phyloP scores from a whole-genome alignment of 768 basidiomycete genomes.

The Cytidiella melzeri region DNA sequence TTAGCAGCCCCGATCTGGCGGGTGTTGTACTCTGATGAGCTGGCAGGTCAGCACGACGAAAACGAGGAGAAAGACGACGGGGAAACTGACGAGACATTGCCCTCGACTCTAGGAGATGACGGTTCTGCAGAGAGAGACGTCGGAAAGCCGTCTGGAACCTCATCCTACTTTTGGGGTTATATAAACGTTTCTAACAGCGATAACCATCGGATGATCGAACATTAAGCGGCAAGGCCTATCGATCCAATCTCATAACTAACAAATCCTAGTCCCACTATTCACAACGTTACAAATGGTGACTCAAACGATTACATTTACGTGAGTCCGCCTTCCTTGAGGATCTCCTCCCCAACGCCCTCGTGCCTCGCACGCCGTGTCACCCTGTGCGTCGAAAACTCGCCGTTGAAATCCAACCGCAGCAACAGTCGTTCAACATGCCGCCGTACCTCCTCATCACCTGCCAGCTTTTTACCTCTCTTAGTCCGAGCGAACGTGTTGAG shows the following conservation, averaged over 20 bases:
- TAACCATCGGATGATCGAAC: constrained; percentile 20
- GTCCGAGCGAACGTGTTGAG: constrained; percentile 46
- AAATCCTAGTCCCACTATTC: constrained; percentile 1
- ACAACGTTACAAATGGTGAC: neutral
- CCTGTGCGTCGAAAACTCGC: constrained; percentile 53
- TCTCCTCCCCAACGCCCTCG: constrained; percentile 30
- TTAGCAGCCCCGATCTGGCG: constrained; percentile 85
- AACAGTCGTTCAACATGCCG: constrained; percentile 80
- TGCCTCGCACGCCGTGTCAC: constrained; percentile 34
- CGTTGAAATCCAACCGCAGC: constrained; percentile 82
- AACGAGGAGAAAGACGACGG: constrained; percentile 13
- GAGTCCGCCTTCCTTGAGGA: constrained; percentile 24
- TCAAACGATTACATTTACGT: constrained; percentile 8
- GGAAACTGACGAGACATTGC: constrained; percentile 52
- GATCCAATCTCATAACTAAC: constrained; percentile 5
- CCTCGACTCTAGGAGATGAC: constrained; percentile 43
- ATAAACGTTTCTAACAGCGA: constrained; percentile 7
- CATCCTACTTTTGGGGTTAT: constrained; percentile 16
- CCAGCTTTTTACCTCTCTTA: constrained; percentile 43
- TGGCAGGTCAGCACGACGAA: constrained; percentile 10
- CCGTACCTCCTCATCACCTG: constrained; percentile 61
- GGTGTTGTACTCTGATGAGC: constrained; percentile 53
- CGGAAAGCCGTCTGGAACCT: constrained; percentile 23
- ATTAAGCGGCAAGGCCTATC: constrained; percentile 2
- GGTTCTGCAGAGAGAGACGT: constrained; percentile 60